Conservation (phyloP, 768 basidiomycete species). For the Amanita phalloides region DNA sequence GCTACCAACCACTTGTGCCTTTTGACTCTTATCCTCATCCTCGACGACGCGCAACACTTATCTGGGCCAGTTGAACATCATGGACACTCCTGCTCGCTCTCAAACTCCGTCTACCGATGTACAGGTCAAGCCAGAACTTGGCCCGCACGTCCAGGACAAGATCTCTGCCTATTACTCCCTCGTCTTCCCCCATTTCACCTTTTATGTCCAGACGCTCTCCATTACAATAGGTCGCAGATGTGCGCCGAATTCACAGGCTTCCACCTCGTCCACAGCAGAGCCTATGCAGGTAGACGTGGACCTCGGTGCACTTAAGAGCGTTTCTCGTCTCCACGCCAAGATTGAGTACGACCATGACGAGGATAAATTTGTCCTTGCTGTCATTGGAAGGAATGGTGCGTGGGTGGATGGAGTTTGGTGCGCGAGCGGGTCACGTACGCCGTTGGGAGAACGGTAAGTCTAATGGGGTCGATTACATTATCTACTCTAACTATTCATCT, state of each 20-base stretch:
- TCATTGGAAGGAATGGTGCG: slow-evolving; percentile 93
- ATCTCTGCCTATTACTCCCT: slow-evolving; percentile 91
- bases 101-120: slow-evolving; percentile 22
- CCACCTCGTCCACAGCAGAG: slow-evolving; percentile 50
- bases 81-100: slow-evolving; percentile 35
- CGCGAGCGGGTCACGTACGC: slow-evolving; percentile 78
- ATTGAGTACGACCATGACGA: slow-evolving; percentile 91
- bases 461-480: slow-evolving; percentile 3
- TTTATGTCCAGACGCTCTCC: slow-evolving; percentile 92
- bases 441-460: slow-evolving; percentile 69
- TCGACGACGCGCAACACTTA: slow-evolving; percentile 11
- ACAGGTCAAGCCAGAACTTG: slow-evolving; percentile 18
- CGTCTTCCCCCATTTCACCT: slow-evolving; percentile 89
- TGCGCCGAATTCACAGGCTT: slow-evolving; percentile 37
- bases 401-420: slow-evolving; percentile 99
- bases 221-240: slow-evolving; percentile 92
- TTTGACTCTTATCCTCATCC: background rate
- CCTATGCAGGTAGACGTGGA: slow-evolving; percentile 69
- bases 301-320: slow-evolving; percentile 92
- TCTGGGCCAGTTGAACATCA: slow-evolving; percentile 12
- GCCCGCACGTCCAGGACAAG: slow-evolving; percentile 48
- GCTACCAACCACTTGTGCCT: background rate
- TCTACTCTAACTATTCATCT: slow-evolving; percentile 9
- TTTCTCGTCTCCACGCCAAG: slow-evolving; percentile 93
- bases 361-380: slow-evolving; percentile 80